Evolutionary conservation across 768 basidiomycete species (phyloP).

Genomic region (Lentinula sp.): DNA sequence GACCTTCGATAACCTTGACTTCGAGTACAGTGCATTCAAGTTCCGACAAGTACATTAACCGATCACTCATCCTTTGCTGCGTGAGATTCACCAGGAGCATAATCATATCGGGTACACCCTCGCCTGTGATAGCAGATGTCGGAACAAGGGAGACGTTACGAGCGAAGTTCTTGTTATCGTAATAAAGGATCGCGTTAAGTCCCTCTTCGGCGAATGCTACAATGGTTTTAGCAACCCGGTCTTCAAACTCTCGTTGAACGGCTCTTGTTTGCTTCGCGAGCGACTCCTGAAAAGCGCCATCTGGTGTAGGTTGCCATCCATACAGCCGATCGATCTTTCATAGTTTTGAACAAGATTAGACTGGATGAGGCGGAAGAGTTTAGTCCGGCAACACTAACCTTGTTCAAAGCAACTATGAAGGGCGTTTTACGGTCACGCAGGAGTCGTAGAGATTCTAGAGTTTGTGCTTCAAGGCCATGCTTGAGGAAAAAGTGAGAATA

Average conservation of each 20-base stretch:
- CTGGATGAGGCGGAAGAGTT: background rate
- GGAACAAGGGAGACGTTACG: slow-evolving; percentile 95
- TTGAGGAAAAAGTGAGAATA: slow-evolving; percentile 17
- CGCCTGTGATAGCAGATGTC: slow-evolving; percentile 96
- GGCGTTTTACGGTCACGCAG: slow-evolving; percentile 92
- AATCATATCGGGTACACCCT: slow-evolving; percentile 99
- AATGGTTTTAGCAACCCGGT: slow-evolving; percentile 77
- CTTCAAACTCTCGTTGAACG: slow-evolving; percentile 89
- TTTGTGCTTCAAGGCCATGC: slow-evolving; percentile 99
- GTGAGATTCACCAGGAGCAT: slow-evolving; percentile 96
- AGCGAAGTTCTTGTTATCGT: slow-evolving; percentile 94
- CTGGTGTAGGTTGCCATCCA: slow-evolving; percentile 86
- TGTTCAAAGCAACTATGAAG: slow-evolving; percentile 98
- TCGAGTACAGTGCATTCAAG: slow-evolving; percentile 97
- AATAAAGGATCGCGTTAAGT: slow-evolving; percentile 91
- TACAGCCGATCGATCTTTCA: slow-evolving; percentile 94
- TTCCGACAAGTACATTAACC: slow-evolving; percentile 96
- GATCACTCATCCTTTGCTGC: slow-evolving; percentile 95
- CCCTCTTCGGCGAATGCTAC: slow-evolving; percentile 98
- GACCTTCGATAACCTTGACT: slow-evolving; percentile 97
- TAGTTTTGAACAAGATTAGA: slow-evolving; percentile 5
- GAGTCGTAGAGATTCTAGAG: slow-evolving; percentile 89
- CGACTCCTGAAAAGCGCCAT: slow-evolving; percentile 90
- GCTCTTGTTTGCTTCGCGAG: slow-evolving; percentile 72
- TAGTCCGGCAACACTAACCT: slow-evolving; percentile 38